A percentile compares a stretch with the other conserved stretches of the same genome.
Conservation (phyloP, 768 basidiomycete genomes). For the Tylopilus sp. region DNA sequence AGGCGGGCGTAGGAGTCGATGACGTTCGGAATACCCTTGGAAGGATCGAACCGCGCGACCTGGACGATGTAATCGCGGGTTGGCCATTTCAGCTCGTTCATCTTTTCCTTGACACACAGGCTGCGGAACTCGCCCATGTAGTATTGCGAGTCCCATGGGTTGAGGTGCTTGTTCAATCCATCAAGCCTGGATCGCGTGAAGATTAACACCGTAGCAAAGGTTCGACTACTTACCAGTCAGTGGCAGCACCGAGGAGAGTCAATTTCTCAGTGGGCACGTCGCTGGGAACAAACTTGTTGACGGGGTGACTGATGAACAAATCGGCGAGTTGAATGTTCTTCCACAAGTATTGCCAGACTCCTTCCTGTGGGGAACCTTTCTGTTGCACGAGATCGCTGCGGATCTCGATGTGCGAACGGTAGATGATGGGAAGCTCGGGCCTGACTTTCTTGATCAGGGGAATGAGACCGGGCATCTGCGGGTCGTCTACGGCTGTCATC, state of each 20-base stretch:
- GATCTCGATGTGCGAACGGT: conserved; percentile 94
- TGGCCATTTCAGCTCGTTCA: conserved; percentile 77
- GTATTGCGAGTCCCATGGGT: conserved; percentile 76
- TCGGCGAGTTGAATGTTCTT: conserved; percentile 88
- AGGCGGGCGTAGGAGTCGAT: conserved; percentile 86
- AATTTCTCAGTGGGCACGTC: conserved; percentile 74
- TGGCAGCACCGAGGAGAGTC: conserved; percentile 75
- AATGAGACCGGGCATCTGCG: conserved; percentile 93
- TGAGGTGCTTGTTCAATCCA: conserved; percentile 89
- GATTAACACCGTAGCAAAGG: conserved; percentile 5
- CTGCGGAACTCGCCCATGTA: conserved; percentile 88
- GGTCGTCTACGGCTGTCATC: conserved; percentile 55
- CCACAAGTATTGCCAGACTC: conserved; percentile 95
- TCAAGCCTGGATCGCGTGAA: conserved; percentile 60
- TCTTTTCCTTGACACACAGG: conserved; percentile 75
- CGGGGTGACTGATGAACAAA: conserved; percentile 92
- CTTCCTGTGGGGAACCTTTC: conserved; percentile 78
- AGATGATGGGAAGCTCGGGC: conserved; percentile 85
- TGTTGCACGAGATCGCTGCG: conserved; percentile 83
- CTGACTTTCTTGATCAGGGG: conserved; percentile 84
- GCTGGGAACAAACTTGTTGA: conserved; percentile 89
- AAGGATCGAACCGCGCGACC: conserved; percentile 92
- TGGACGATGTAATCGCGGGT: conserved; percentile 84
- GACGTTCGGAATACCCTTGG: conserved; percentile 79
- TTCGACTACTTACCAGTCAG: conserved; percentile 64